Conservation (phyloP, 768 basidiomycete genomes). For the Mycena amicta region DNA sequence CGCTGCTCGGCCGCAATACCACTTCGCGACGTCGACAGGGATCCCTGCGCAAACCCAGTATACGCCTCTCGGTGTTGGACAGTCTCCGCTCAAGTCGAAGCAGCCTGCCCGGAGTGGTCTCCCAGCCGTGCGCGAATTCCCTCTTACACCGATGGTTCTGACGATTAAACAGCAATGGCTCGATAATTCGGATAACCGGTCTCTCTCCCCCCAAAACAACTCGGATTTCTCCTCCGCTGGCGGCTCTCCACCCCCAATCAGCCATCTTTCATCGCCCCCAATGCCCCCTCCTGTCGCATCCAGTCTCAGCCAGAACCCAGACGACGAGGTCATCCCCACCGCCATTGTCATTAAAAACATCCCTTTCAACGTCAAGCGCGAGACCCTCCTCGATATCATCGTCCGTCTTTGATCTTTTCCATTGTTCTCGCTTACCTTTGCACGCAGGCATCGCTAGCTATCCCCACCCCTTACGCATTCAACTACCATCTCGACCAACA, state of each 20-base stretch:
- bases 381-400: slow-evolving; percentile 95
- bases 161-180: slow-evolving; percentile 75
- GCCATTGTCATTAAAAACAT: slow-evolving; percentile 99
- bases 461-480: slow-evolving; percentile 98
- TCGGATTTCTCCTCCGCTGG: slow-evolving; percentile 89
- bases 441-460: slow-evolving; percentile 79
- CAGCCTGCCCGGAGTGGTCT: slow-evolving; percentile 61
- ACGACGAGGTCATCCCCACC: slow-evolving; percentile 96
- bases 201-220: slow-evolving; percentile 84
- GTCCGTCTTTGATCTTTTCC: slow-evolving; percentile 50
- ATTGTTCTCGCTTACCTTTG: slow-evolving; percentile 19
- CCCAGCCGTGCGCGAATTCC: slow-evolving; percentile 55
- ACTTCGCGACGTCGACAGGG: slow-evolving; percentile 65
- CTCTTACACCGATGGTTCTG: slow-evolving; percentile 25
- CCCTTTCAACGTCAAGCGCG: slow-evolving; percentile 97
- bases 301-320: slow-evolving; percentile 54
- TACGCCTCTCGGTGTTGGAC: slow-evolving; percentile 58
- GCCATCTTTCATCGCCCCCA: slow-evolving; percentile 40
- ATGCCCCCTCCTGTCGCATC: slow-evolving; percentile 50
- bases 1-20: slow-evolving; percentile 62
- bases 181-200: slow-evolving; percentile 78
- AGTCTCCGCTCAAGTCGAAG: slow-evolving; percentile 78
- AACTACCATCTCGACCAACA: slow-evolving; percentile 98
- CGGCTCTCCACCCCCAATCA: slow-evolving; percentile 69
- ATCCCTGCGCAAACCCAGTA: slow-evolving; percentile 58